These are phyloP conservation scores for Pythium aquatile DNA, from an alignment of 352 stramenopile genomes.

Conservation along the genomic window DNA sequence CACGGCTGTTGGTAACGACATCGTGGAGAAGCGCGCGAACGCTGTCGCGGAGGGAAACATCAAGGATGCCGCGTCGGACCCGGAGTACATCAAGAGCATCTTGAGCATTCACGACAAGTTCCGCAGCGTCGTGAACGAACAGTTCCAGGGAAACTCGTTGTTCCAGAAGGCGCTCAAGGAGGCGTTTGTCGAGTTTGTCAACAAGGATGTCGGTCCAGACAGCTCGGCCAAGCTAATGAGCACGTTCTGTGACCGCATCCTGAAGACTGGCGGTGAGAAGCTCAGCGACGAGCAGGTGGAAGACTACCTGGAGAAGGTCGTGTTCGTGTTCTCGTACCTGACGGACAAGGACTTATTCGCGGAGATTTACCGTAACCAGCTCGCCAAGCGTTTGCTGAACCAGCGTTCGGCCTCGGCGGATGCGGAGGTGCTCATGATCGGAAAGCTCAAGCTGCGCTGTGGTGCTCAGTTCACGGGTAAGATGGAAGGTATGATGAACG, in stretches of 20 bases:
- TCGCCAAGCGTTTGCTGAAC: constrained; percentile 98
- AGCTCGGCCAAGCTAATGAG: constrained; percentile 99
- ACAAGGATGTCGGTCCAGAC: constrained; percentile 97
- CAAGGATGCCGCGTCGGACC: constrained; percentile 91
- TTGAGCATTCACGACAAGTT: constrained; percentile 98
- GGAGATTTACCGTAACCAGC: constrained; percentile 98
- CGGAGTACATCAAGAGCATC: constrained; percentile 98
- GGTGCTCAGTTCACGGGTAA: constrained; percentile 99
- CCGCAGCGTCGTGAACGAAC: constrained; percentile 94
- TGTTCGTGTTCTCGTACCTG: constrained; percentile 99
- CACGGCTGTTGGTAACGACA: constrained; percentile 82
- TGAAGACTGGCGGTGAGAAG: constrained; percentile 98
- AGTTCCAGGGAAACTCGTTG: constrained; percentile 96
- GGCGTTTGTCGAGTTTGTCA: constrained; percentile 99
- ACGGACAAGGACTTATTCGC: constrained; percentile 99
- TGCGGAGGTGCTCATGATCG: constrained; percentile 98
- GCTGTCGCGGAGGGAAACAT: constrained; percentile 91
- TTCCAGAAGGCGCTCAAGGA: constrained; percentile 99
- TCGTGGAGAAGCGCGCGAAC: constrained; percentile 83
- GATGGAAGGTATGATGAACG: constrained; percentile 99
- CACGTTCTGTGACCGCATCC: constrained; percentile 98
- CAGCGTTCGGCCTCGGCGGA: constrained; percentile 97
- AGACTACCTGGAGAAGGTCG: constrained; percentile 96
- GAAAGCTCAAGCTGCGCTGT: constrained; percentile 98
- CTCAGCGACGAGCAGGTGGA: constrained; percentile 97